A percentile compares a stretch with the other conserved stretches of the same genome.
phyloP scores from a whole-genome alignment of 2,329 filamentous ascomycete genomes.

The Thelonectria blattea region DNA sequence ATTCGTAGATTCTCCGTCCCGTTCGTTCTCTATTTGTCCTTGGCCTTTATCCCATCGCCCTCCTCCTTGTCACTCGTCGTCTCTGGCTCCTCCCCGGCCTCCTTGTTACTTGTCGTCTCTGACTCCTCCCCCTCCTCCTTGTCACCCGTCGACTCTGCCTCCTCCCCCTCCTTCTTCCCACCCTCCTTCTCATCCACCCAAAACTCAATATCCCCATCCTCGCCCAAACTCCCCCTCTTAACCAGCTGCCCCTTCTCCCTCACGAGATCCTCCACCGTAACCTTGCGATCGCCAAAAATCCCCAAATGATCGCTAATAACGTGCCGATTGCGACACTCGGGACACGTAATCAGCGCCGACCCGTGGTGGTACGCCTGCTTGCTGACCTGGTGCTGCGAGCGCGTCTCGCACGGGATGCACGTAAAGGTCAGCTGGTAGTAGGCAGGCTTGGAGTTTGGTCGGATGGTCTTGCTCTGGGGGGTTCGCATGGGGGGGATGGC shows the following conservation, averaged over 20 bases:
- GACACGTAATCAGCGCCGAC: slow-evolving; percentile 87
- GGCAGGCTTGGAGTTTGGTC: slow-evolving; percentile 52
- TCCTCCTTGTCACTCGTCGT: no score
- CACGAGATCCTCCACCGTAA: slow-evolving; percentile 81
- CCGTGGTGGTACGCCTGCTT: slow-evolving; percentile 96
- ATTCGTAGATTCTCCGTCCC: background rate
- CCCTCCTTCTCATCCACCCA: slow-evolving; percentile 72
- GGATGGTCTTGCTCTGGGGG: no score
- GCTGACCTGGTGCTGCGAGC: slow-evolving; percentile 84
- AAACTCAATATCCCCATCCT: slow-evolving; percentile 89
- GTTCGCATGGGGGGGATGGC: no score
- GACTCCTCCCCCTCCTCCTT: no score
- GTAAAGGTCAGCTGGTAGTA: slow-evolving; percentile 92
- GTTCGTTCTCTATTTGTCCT: no score
- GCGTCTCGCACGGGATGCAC: slow-evolving; percentile 81
- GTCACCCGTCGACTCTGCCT: no score
- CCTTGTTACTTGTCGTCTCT: no score
- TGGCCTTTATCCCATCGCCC: slow-evolving; percentile 4
- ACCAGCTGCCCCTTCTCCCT: slow-evolving; percentile 75
- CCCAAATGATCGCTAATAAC: slow-evolving; percentile 88
- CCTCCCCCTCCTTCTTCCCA: no score
- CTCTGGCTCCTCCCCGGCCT: no score
- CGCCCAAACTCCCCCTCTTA: slow-evolving; percentile 72
- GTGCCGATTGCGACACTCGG: slow-evolving; percentile 84
- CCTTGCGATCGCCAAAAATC: slow-evolving; percentile 73